phyloP scores from a whole-genome alignment of 768 basidiomycete species.

The Mycena alexandri region DNA sequence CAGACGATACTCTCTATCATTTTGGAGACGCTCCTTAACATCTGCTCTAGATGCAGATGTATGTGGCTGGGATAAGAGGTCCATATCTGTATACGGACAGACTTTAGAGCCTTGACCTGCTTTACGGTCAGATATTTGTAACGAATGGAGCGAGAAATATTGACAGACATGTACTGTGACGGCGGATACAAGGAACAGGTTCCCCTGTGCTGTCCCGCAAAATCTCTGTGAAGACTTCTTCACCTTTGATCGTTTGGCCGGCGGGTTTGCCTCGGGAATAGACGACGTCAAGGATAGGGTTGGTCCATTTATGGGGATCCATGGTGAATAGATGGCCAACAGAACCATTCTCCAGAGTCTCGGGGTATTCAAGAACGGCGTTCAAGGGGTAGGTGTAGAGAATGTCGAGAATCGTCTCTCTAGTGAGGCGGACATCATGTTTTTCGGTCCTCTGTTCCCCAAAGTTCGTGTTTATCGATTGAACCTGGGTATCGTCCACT shows the following conservation, averaged over 20 bases:
- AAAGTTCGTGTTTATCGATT: no score
- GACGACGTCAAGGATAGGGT: neutral
- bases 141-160: neutral
- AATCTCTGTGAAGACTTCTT: neutral
- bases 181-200: neutral
- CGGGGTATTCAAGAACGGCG: neutral
- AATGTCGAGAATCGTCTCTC: neutral
- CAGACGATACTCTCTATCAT: neutral
- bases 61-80: neutral
- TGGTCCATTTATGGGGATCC: neutral
- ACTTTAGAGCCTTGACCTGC: neutral
- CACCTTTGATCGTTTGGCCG: neutral
- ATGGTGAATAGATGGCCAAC: conserved; percentile 2
- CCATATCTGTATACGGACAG: neutral
- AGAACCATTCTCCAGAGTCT: no score
- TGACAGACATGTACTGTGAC: neutral
- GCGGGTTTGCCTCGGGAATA: neutral
- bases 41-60: neutral
- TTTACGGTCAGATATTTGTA: no score
- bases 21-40: neutral
- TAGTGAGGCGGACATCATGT: neutral
- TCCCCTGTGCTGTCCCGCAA: neutral
- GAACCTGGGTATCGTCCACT: no score
- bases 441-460: no score
- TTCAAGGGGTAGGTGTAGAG: neutral